These are phyloP conservation scores for Moesziomyces sp. DNA, from an alignment of 1,284 basidiomycete genomes.

Conservation along the genomic window DNA sequence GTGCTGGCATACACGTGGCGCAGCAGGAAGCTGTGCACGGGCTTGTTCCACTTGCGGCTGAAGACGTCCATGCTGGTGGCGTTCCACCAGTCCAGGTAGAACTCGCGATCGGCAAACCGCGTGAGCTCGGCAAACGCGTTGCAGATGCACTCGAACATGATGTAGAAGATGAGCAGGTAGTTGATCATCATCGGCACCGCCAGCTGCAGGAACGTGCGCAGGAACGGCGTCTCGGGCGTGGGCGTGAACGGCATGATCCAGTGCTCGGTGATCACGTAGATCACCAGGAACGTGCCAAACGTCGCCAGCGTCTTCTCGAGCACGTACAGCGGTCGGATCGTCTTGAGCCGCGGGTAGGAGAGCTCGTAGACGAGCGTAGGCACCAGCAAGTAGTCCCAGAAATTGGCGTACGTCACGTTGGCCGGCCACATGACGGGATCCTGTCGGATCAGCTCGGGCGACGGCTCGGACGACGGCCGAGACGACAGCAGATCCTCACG, in stretches of 20 bases:
- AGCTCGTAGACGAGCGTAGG: slow-evolving; percentile 96
- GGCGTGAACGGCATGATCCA: slow-evolving; percentile 77
- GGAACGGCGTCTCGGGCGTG: slow-evolving; percentile 64
- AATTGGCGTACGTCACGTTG: slow-evolving; percentile 86
- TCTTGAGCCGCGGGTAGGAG: slow-evolving; percentile 89
- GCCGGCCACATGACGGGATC: slow-evolving; percentile 77
- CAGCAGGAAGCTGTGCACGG: slow-evolving; percentile 89
- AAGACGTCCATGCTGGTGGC: slow-evolving; percentile 96
- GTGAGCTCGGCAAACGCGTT: slow-evolving; percentile 82
- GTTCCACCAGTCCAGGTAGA: slow-evolving; percentile 99
- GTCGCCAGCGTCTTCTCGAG: slow-evolving; percentile 95
- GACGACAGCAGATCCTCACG: slow-evolving; percentile 76
- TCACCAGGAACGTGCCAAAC: slow-evolving; percentile 91
- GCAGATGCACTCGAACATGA: slow-evolving; percentile 79
- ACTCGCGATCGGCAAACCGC: slow-evolving; percentile 93
- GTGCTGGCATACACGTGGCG: slow-evolving; percentile 90
- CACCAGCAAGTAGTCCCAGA: slow-evolving; percentile 86
- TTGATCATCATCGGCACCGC: slow-evolving; percentile 89
- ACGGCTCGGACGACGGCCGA: slow-evolving; percentile 8
- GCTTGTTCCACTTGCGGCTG: slow-evolving; percentile 66
- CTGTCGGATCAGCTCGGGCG: slow-evolving; percentile 19
- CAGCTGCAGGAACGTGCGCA: slow-evolving; percentile 78
- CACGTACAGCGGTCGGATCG: slow-evolving; percentile 87
- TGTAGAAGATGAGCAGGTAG: slow-evolving; percentile 69
- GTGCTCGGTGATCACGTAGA: slow-evolving; percentile 84